Percentiles rank a stretch among this genome's conserved stretches.
These are phyloP conservation scores for Micromonas commoda DNA, from an alignment of 139 green algal genomes.

Conservation along the genomic window DNA sequence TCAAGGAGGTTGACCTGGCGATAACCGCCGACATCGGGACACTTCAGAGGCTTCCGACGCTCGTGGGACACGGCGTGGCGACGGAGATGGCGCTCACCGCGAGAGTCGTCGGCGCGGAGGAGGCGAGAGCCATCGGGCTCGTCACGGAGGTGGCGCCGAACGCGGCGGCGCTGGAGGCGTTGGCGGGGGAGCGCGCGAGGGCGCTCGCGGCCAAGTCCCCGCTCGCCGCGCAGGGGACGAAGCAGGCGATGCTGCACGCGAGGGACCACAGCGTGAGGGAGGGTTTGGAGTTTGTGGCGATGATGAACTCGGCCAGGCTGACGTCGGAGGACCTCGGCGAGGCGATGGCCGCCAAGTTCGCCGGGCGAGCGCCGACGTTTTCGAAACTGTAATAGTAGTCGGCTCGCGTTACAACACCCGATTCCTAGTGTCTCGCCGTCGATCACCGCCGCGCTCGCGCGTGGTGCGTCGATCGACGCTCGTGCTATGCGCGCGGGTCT, in stretches of 20 bases:
- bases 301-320: slow-evolving; percentile 53
- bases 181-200: background rate
- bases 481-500: background rate
- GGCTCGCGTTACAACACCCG: too few relatives aligned
- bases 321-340: slow-evolving; percentile 46
- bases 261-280: slow-evolving; percentile 46
- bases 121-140: slow-evolving; percentile 35
- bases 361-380: background rate
- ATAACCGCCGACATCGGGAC: slow-evolving; percentile 83
- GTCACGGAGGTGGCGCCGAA: slow-evolving; percentile 11
- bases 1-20: slow-evolving; percentile 90
- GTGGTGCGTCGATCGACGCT: background rate
- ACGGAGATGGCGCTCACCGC: slow-evolving; percentile 73
- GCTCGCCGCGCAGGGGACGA: slow-evolving; percentile 67
- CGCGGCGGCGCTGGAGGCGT: background rate
- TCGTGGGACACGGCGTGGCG: slow-evolving; percentile 74
- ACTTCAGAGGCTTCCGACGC: slow-evolving; percentile 72
- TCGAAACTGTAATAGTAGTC: slow-evolving; percentile 1
- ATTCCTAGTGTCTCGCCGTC: background rate
- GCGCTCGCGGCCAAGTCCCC: slow-evolving; percentile 55
- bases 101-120: slow-evolving; percentile 30
- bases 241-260: slow-evolving; percentile 60
- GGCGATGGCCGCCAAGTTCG: slow-evolving; percentile 29
- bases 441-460: background rate
- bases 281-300: slow-evolving; percentile 57